These are phyloP conservation scores for Hortiboletus campestris DNA, from an alignment of 768 basidiomycete genomes.

Conservation along the genomic window DNA sequence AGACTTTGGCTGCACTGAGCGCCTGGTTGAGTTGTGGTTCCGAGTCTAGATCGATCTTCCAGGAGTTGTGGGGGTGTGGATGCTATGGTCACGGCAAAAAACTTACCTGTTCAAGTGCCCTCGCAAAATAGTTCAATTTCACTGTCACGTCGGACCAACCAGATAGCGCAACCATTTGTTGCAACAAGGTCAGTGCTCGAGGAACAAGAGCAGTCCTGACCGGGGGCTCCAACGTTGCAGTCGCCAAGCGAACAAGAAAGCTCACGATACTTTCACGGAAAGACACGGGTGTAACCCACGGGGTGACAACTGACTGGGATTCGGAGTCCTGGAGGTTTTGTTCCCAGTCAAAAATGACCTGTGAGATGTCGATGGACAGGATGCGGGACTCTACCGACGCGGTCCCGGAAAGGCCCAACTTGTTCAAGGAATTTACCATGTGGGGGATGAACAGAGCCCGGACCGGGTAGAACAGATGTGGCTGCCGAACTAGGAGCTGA, in stretches of 20 bases:
- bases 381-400: conserved; percentile 79
- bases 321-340: conserved; percentile 47
- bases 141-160: conserved; percentile 93
- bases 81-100: neutral
- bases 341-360: conserved; percentile 94
- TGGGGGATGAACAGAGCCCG: conserved; percentile 91
- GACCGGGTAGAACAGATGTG: conserved; percentile 88
- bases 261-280: conserved; percentile 91
- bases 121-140: conserved; percentile 86
- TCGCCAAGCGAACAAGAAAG: conserved; percentile 90
- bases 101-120: conserved; percentile 74
- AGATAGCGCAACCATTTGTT: conserved; percentile 73
- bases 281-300: conserved; percentile 74
- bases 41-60: conserved; percentile 66
- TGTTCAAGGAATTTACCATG: conserved; percentile 86
- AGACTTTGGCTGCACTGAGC: conserved; percentile 80
- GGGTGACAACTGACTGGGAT: conserved; percentile 21
- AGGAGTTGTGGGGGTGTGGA: conserved; percentile 1
- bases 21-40: conserved; percentile 69
- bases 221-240: conserved; percentile 53
- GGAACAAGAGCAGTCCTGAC: conserved; percentile 48
- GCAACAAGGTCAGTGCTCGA: conserved; percentile 64
- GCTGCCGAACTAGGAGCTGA: conserved; percentile 88
- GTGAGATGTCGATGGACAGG: conserved; percentile 85
- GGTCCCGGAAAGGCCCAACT: conserved; percentile 75